phyloP scores from a whole-genome alignment of 2,329 filamentous ascomycete species.

The Hypomyces rosellus region DNA sequence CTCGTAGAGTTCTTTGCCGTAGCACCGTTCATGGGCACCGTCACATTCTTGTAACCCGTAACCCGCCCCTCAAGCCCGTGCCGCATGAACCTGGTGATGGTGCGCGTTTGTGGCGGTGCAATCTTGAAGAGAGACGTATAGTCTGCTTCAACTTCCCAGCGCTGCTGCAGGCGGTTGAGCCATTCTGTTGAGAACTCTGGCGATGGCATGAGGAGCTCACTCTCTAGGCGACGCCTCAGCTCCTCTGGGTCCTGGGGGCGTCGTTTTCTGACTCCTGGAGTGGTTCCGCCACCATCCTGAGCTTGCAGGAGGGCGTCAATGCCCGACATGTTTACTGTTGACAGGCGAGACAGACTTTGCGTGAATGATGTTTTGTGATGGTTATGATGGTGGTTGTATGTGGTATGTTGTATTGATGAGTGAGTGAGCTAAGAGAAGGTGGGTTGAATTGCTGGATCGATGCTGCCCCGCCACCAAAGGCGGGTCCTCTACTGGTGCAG shows the following conservation, averaged over 20 bases:
- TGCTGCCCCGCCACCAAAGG: conserved; percentile 10
- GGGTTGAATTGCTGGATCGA: not conserved
- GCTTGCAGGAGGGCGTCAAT: conserved; percentile 30
- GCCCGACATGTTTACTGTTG: conserved; percentile 19
- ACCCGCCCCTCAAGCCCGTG: conserved; percentile 90
- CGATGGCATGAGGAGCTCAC: conserved; percentile 72
- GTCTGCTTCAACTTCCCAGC: conserved; percentile 77
- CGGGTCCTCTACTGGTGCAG: conserved; percentile 4
- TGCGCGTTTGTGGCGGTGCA: conserved; percentile 85
- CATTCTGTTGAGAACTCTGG: conserved; percentile 74
- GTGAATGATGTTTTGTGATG: not conserved
- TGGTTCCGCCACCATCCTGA: conserved; percentile 17
- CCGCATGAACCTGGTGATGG: conserved; percentile 85
- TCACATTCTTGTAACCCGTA: conserved; percentile 90
- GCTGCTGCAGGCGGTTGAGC: conserved; percentile 83
- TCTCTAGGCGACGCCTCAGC: conserved; percentile 65
- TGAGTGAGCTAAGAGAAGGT: conserved; percentile 18
- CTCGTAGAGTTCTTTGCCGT: conserved; percentile 96
- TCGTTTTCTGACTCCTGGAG: conserved; percentile 10
- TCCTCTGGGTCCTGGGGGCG: conserved; percentile 45
- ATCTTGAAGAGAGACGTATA: conserved; percentile 80
- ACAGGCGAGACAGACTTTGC: not conserved
- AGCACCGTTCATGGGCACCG: conserved; percentile 78
- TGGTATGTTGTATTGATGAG: not conserved
- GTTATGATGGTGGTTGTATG: not conserved